Conservation (phyloP, 768 basidiomycete species). For the Pisolithus albus region DNA sequence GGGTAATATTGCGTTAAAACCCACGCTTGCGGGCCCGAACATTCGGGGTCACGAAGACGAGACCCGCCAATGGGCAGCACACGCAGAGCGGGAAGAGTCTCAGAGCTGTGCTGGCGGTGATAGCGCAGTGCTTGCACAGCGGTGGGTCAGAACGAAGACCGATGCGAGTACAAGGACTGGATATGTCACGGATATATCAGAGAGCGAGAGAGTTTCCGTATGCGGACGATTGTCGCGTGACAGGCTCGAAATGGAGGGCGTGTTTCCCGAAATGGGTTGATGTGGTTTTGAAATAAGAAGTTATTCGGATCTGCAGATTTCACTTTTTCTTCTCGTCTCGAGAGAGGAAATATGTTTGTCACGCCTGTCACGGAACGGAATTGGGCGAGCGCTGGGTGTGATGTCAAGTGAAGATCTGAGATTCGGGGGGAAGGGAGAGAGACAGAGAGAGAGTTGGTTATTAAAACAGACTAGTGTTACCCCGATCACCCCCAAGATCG, state of each 20-base stretch:
- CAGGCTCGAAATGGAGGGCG: conserved; percentile 6
- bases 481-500: conserved; percentile 21
- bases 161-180: not conserved
- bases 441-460: conserved; percentile 16
- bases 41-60: not conserved
- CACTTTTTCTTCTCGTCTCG: not conserved
- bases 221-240: conserved; percentile 4
- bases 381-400: conserved; percentile 1
- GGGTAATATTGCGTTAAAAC: not conserved
- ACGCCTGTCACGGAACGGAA: conserved; percentile 16
- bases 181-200: too few relatives aligned
- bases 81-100: not conserved
- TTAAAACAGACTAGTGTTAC: conserved; percentile 13
- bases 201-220: not conserved
- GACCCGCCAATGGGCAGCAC: not conserved
- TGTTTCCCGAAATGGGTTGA: conserved; percentile 7
- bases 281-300: conserved; percentile 2
- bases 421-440: conserved; percentile 5
- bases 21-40: not conserved
- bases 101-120: not conserved
- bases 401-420: conserved; percentile 4
- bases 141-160: not conserved
- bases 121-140: not conserved
- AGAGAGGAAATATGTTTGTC: conserved; percentile 5
- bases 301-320: conserved; percentile 30